phyloP scores from a whole-genome alignment of 2,329 filamentous ascomycete genomes.

The Botrytis sinoallii region DNA sequence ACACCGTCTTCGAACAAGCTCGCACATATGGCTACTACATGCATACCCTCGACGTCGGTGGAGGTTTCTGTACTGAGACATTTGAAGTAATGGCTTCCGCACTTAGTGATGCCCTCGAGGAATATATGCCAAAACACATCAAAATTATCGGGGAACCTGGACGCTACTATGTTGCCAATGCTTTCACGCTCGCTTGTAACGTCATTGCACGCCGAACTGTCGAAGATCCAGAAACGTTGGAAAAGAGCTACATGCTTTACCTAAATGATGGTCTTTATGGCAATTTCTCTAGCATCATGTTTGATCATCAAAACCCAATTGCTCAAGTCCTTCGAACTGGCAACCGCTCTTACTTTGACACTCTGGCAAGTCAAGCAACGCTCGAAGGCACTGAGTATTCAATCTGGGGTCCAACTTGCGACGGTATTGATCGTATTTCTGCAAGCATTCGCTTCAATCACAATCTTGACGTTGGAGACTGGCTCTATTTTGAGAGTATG shows the following conservation, averaged over 20 bases:
- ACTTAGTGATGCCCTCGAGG: constrained; percentile 75
- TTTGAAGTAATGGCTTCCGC: constrained; percentile 88
- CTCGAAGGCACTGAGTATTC: constrained; percentile 73
- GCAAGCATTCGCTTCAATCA: constrained; percentile 74
- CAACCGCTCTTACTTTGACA: constrained; percentile 57
- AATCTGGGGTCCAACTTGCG: constrained; percentile 96
- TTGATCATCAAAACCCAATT: constrained; percentile 90
- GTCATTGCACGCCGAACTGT: constrained; percentile 93
- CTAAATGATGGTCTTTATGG: constrained; percentile 97
- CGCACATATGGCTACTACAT: constrained; percentile 72
- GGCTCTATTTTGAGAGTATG: constrained; percentile 99
- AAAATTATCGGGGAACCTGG: constrained; percentile 94
- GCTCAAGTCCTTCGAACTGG: constrained; percentile 73
- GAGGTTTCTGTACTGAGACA: constrained; percentile 85
- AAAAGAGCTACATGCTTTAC: constrained; percentile 90
- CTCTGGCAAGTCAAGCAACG: constrained; percentile 47
- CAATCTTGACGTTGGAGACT: constrained; percentile 86
- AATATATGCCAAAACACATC: constrained; percentile 75
- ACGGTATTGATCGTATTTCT: constrained; percentile 93
- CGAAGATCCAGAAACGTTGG: constrained; percentile 61
- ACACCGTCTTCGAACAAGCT: constrained; percentile 84
- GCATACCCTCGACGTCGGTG: constrained; percentile 88
- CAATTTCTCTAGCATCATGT: constrained; percentile 99
- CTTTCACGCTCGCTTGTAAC: constrained; percentile 93
- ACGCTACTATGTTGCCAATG: constrained; percentile 89